Evolutionary conservation across 768 basidiomycete species (phyloP).

Genomic region (Zangia roseola): DNA sequence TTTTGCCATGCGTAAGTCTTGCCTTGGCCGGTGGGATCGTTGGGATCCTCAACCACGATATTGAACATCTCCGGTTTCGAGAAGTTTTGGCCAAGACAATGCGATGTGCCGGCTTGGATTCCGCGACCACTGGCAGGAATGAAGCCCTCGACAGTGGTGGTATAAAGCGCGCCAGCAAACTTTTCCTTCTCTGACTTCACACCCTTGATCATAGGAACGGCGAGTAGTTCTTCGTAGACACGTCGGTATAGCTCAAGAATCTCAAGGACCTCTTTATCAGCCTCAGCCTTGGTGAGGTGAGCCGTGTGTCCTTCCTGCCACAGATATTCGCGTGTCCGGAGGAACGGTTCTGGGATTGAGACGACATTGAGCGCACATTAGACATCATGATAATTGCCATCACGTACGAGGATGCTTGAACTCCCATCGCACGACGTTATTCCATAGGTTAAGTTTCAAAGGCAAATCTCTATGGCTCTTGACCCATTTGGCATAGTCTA

Average conservation of each 20-base stretch:
- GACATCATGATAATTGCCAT: conserved; percentile 4
- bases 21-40: conserved; percentile 58
- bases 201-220: conserved; percentile 95
- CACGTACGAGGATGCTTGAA: conserved; percentile 94
- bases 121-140: conserved; percentile 96
- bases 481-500: conserved; percentile 99
- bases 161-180: conserved; percentile 97
- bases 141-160: conserved; percentile 97
- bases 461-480: conserved; percentile 96
- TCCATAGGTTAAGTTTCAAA: conserved; percentile 98
- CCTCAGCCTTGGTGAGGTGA: conserved; percentile 83
- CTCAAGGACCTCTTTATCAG: conserved; percentile 86
- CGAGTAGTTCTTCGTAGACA: conserved; percentile 95
- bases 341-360: conserved; percentile 80
- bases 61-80: conserved; percentile 96
- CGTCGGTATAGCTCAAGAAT: conserved; percentile 95
- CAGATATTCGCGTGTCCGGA: conserved; percentile 98
- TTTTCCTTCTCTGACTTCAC: conserved; percentile 99
- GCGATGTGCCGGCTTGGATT: conserved; percentile 97
- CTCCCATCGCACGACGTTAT: conserved; percentile 99
- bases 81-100: conserved; percentile 98
- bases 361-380: background rate
- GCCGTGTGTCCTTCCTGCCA: conserved; percentile 99
- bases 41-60: conserved; percentile 94
- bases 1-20: conserved; percentile 96